Conservation (phyloP, 331 rosid species). For the Arachis monticola region DNA sequence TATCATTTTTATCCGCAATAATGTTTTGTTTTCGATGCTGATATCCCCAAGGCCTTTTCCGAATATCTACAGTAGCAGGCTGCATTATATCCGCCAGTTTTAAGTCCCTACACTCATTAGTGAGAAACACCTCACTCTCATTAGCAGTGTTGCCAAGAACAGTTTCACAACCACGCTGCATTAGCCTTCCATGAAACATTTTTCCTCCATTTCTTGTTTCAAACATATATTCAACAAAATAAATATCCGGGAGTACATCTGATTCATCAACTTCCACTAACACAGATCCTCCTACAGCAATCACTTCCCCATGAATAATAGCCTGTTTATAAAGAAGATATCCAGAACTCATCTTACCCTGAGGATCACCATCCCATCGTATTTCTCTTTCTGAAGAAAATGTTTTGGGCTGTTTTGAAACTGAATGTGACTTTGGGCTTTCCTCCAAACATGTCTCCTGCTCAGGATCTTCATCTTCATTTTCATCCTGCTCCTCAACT, state of each 20-base stretch:
- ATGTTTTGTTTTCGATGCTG: slow-evolving; percentile 73
- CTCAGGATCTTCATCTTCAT: slow-evolving; percentile 66
- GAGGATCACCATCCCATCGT: slow-evolving; percentile 65
- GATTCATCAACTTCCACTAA: slow-evolving; percentile 64
- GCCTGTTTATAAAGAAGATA: slow-evolving; percentile 60
- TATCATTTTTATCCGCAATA: slow-evolving; percentile 55
- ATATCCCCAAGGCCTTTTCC: slow-evolving; percentile 74
- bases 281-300: slow-evolving; percentile 74
- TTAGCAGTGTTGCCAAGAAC: slow-evolving; percentile 90
- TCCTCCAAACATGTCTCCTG: slow-evolving; percentile 55
- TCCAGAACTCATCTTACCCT: slow-evolving; percentile 66
- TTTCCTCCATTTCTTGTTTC: slow-evolving; percentile 67
- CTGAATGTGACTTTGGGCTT: slow-evolving; percentile 48
- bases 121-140: slow-evolving; percentile 85
- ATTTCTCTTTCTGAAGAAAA: slow-evolving; percentile 48
- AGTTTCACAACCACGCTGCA: slow-evolving; percentile 76
- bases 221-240: slow-evolving; percentile 82
- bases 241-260: slow-evolving; percentile 60
- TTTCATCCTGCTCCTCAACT: slow-evolving; percentile 67
- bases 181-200: slow-evolving; percentile 85
- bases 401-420: slow-evolving; percentile 47
- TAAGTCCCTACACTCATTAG: slow-evolving; percentile 70
- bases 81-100: slow-evolving; percentile 59
- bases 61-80: slow-evolving; percentile 51
- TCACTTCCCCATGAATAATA: slow-evolving; percentile 59